These are phyloP conservation scores for Penicillium olsonii DNA, from an alignment of 2,329 filamentous ascomycete species.

Conservation along the genomic window DNA sequence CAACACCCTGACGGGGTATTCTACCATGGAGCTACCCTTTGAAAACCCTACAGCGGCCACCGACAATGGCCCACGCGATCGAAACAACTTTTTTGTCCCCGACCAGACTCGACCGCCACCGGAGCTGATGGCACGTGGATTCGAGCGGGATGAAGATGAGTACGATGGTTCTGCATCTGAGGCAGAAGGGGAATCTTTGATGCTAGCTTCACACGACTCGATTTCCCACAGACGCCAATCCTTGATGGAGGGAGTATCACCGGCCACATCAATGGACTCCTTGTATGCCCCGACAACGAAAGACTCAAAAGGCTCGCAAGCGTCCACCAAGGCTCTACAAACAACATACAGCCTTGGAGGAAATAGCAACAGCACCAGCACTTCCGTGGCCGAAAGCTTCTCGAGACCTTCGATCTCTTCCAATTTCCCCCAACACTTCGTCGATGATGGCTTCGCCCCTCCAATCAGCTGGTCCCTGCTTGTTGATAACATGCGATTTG, in stretches of 20 bases:
- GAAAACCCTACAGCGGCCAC: slow-evolving; percentile 80
- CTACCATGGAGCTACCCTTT: slow-evolving; percentile 89
- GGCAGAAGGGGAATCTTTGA: slow-evolving; percentile 73
- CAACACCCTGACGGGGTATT: slow-evolving; percentile 95
- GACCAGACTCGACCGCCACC: slow-evolving; percentile 87
- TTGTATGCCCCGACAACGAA: slow-evolving; percentile 69
- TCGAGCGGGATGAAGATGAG: slow-evolving; percentile 82
- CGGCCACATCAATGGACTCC: slow-evolving; percentile 88
- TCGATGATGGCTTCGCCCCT: slow-evolving; percentile 80
- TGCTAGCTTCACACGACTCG: slow-evolving; percentile 68
- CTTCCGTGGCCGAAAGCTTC: slow-evolving; percentile 57
- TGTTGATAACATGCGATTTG: slow-evolving; percentile 87
- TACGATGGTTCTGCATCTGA: slow-evolving; percentile 91
- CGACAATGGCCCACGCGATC: slow-evolving; percentile 84
- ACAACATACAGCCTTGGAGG: slow-evolving; percentile 42
- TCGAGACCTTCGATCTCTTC: slow-evolving; percentile 46
- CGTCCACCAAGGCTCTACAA: slow-evolving; percentile 22
- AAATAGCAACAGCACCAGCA: slow-evolving; percentile 55
- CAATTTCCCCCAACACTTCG: slow-evolving; percentile 76
- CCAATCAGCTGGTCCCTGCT: slow-evolving; percentile 86
- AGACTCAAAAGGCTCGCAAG: slow-evolving; percentile 48
- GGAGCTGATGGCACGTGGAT: slow-evolving; percentile 85
- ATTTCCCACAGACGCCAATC: slow-evolving; percentile 68
- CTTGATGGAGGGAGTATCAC: slow-evolving; percentile 71
- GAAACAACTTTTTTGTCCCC: slow-evolving; percentile 83